Base-by-base conservation (phyloP, 371 early-diverging fungal genomes). In the Apophysomyces sp. region DNA sequence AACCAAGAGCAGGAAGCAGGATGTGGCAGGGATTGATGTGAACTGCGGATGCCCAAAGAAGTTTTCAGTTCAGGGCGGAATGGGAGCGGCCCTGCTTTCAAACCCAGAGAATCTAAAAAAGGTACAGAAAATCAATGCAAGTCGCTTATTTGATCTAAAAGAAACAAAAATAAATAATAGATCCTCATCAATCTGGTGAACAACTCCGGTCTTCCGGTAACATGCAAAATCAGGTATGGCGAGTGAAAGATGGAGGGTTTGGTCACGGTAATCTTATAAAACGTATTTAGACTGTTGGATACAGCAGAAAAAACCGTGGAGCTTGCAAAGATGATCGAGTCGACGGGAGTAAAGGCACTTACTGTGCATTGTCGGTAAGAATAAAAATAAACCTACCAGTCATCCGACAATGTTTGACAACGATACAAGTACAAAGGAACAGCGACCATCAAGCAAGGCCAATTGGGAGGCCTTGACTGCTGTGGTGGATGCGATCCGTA, bases 1-100 rank as follows among this genome's bases (percentile, higher is more conserved):
- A 57, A 18, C 32, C 30, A 57, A n/a, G 31, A 12, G 31, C 66
- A 92, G 92, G 8, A 89, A 87, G 30, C 73, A 89, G 52, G 98
- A 97, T 76, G 94, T 93, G 1, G 78, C 91, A 18, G 96, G 89
- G 0, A 86, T 97, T 40, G 97, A 97, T 76, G 66, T 98, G 54
- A 98, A 98, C 77, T 98, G 98, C 73, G 98, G 98, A 4, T 98
- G 98, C 62, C 98, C 98, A 0, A 97, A 97, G 65, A 83, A 85
- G 62, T 98, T 98, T 65, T 96, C 96, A 2, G 69, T 97, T n/a
- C 86, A 88, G 44, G 94, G 90, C 18, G 95, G 96, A 9, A 98
- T 98, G 98, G 98, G 98, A 13, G 94, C 97, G 5, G 96, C 96
- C 8, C 76, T 98, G 40, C 73, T 98, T 58, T 73, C 86, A 2